Evolutionary conservation across 306 rosid genomes (phyloP), one percentile per base, ranked within the genome.

Genomic region (Pterocarpus santalinus): DNA sequence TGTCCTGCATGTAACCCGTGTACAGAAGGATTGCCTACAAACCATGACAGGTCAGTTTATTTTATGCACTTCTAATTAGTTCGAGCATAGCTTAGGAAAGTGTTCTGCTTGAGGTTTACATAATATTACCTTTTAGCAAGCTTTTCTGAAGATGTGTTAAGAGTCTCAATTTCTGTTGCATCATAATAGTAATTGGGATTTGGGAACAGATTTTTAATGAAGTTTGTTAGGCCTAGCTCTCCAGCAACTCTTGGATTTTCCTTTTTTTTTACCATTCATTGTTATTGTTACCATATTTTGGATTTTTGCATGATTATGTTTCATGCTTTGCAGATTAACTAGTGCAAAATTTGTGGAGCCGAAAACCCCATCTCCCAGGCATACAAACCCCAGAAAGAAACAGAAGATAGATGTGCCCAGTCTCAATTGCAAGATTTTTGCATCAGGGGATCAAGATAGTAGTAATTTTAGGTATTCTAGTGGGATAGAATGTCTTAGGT

Each of bases 1-100:
- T 95, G 99, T 83, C 97, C 99, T 57, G 96, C 97, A 39, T 95
- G 98, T 72, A 84, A 69, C 80, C 99, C 98, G 47, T 83, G 36
- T 74, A 44, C 73, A 13, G 79, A 76, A 74, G 90, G 57, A 73
- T 74, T 77, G 58, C 75, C 84, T 5, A 72, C 85, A 71, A 80
- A 89, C 85, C 84, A 83, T 60, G 94, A 91, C 79, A 89, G 98
- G 99, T 93, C 60, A 86, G 89, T 30, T 85, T 75, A 32, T 62
- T 46, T 6, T 12, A 46, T 47, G 41, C 76, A 30, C 46, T 64
- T 36, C 52, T 33, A 44, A 39, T 79, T 75, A 32, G 67, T 69
- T 75, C 32, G 5, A 44, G 62, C 57, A 34, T 62, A 49, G 56
- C 76, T 55, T 53, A 49, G 22, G 64, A 36, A 11, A 36, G n/a